phyloP scores from a whole-genome alignment of 768 basidiomycete genomes.

The Termitomyces eurrhizus region DNA sequence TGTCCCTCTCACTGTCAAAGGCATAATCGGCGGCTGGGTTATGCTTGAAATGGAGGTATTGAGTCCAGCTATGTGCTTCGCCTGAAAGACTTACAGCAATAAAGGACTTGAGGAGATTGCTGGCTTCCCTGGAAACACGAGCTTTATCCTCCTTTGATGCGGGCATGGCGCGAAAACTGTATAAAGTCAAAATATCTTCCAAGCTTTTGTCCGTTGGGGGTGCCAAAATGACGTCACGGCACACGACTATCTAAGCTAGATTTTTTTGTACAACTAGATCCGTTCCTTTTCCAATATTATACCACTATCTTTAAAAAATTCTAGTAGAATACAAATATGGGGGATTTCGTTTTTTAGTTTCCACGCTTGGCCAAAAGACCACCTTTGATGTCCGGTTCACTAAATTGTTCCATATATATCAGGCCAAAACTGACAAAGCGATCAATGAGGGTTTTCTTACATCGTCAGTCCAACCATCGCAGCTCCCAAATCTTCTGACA shows the following conservation, averaged over 20 bases:
- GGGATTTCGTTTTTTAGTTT: constrained; percentile 39
- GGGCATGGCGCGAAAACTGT: neutral
- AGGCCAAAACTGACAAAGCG: neutral
- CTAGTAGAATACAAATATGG: neutral
- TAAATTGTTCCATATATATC: constrained; percentile 22
- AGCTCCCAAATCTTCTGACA: constrained; percentile 79
- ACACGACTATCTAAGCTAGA: neutral
- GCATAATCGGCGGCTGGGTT: constrained; percentile 50
- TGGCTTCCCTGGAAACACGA: constrained; percentile 2
- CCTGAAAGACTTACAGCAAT: constrained; percentile 9
- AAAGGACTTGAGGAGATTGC: constrained; percentile 12
- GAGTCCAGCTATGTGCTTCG: neutral
- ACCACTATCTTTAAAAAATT: neutral
- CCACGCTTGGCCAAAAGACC: constrained; percentile 69
- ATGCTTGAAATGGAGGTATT: constrained; percentile 26
- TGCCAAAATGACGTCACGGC: neutral
- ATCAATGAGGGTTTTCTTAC: constrained; percentile 39
- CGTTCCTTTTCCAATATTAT: neutral
- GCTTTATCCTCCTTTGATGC: neutral
- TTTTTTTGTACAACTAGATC: neutral
- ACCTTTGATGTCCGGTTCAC: constrained; percentile 65
- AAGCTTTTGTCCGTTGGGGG: neutral
- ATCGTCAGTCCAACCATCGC: constrained; percentile 95
- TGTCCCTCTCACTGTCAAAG: constrained; percentile 59
- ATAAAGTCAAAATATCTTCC: neutral